These are phyloP conservation scores for Apiotrichum domesticum DNA, from an alignment of 1,284 basidiomycete species.

Conservation along the genomic window DNA sequence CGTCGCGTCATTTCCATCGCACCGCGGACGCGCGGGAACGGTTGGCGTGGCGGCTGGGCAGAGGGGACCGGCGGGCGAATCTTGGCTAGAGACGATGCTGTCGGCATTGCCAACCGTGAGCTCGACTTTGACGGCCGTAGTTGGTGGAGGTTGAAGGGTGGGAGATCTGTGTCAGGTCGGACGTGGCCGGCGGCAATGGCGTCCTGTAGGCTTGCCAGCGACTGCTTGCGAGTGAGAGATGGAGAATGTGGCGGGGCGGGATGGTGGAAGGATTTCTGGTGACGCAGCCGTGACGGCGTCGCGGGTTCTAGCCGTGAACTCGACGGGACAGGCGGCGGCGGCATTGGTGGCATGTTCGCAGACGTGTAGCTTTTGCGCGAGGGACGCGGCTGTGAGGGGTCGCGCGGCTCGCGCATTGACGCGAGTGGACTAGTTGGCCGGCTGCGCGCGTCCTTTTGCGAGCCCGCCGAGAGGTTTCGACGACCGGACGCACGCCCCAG, in stretches of 20 bases:
- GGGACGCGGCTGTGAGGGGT: background rate
- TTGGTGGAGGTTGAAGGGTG: background rate
- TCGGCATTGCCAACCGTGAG: conserved; percentile 74
- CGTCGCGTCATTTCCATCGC: conserved; percentile 68
- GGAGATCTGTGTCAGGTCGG: conserved; percentile 9
- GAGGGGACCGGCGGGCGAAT: conserved; percentile 56
- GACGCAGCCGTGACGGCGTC: conserved; percentile 30
- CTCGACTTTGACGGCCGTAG: conserved; percentile 1
- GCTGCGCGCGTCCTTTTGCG: background rate
- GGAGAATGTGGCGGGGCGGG: conserved; percentile 24
- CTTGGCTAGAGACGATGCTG: conserved; percentile 60
- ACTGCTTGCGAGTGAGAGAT: conserved; percentile 35
- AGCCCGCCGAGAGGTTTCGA: background rate
- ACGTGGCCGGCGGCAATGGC: conserved; percentile 21
- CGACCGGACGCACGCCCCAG: background rate
- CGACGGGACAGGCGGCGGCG: conserved; percentile 4
- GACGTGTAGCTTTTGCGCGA: background rate
- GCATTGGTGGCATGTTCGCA: background rate
- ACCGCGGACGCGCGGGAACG: conserved; percentile 52
- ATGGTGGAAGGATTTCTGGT: conserved; percentile 41
- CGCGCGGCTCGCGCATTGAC: background rate
- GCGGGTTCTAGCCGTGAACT: background rate
- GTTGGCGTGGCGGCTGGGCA: conserved; percentile 19
- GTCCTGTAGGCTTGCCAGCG: conserved; percentile 37
- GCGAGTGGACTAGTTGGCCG: conserved; percentile 1